phyloP scores from a whole-genome alignment of 768 basidiomycete genomes.

The Inosperma sp. region DNA sequence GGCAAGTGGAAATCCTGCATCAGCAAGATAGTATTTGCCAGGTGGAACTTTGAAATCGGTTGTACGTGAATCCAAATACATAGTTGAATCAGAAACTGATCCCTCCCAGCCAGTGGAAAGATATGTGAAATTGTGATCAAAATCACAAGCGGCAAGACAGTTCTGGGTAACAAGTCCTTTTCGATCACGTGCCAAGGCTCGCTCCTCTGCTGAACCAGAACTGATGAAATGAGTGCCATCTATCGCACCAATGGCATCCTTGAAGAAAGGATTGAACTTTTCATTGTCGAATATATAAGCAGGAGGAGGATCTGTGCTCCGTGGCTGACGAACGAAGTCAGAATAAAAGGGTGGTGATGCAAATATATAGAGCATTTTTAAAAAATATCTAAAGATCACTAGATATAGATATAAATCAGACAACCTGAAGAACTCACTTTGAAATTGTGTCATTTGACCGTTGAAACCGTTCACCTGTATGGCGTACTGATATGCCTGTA shows the following conservation, averaged over 20 bases:
- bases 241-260: slow-evolving; percentile 30
- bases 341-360: slow-evolving; percentile 26
- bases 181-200: background rate
- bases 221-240: slow-evolving; percentile 28
- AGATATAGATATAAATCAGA: slow-evolving; percentile 3
- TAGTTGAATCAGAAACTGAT: slow-evolving; percentile 22
- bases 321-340: slow-evolving; percentile 17
- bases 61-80: slow-evolving; percentile 19
- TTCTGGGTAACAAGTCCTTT: background rate
- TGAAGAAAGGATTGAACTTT: slow-evolving; percentile 29
- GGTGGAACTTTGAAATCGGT: slow-evolving; percentile 24
- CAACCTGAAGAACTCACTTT: slow-evolving; percentile 11
- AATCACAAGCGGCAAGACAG: slow-evolving; percentile 24
- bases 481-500: slow-evolving; percentile 18
- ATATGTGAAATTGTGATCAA: slow-evolving; percentile 25
- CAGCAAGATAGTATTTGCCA: slow-evolving; percentile 30
- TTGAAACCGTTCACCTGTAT: slow-evolving; percentile 27
- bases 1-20: slow-evolving; percentile 30
- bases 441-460: slow-evolving; percentile 18
- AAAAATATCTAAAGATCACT: slow-evolving; percentile 28
- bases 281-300: slow-evolving; percentile 21
- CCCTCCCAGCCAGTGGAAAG: slow-evolving; percentile 31
- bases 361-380: slow-evolving; percentile 21
- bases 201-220: background rate
- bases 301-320: slow-evolving; percentile 14